These are phyloP conservation scores for Echria macrotheca DNA, from an alignment of 495 filamentous ascomycete species.

Conservation along the genomic window DNA sequence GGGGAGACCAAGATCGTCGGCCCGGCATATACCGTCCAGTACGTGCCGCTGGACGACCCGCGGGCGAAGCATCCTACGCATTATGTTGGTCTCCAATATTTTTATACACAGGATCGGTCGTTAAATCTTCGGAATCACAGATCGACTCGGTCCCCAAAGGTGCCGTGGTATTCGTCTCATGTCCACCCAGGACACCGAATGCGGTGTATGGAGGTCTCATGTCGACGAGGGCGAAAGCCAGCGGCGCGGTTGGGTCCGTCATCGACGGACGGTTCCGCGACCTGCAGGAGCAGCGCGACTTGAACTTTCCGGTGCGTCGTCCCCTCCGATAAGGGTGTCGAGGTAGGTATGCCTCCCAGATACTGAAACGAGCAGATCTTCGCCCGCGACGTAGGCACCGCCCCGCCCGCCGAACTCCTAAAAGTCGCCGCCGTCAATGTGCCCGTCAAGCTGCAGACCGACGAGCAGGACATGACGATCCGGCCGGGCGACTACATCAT, in stretches of 20 bases:
- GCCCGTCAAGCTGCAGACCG: conserved; percentile 33
- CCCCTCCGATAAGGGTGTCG: too few relatives aligned
- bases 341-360: too few relatives aligned
- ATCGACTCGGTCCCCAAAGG: conserved; percentile 49
- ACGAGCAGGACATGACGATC: conserved; percentile 43
- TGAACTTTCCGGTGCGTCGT: conserved; percentile 39
- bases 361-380: too few relatives aligned
- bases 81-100: conserved; percentile 42
- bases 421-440: conserved; percentile 42
- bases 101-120: too few relatives aligned
- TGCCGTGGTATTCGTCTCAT: conserved; percentile 52
- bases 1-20: conserved; percentile 51
- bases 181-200: conserved; percentile 45
- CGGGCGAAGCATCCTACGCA: conserved; percentile 41
- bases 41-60: conserved; percentile 41
- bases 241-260: conserved; percentile 40
- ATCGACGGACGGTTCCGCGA: conserved; percentile 58
- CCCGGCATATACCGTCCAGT: conserved; percentile 54
- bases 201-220: conserved; percentile 58
- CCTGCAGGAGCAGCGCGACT: conserved; percentile 52
- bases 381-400: conserved; percentile 49
- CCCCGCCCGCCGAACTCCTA: conserved; percentile 41
- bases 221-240: conserved; percentile 47
- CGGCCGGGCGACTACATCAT: conserved; percentile 54
- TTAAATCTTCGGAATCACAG: conserved; percentile 22